Percentiles rank a stretch among this genome's conserved stretches.
These are phyloP conservation scores for Fusarium sp. DNA, from an alignment of 2,329 filamentous ascomycete genomes.

Conservation along the genomic window DNA sequence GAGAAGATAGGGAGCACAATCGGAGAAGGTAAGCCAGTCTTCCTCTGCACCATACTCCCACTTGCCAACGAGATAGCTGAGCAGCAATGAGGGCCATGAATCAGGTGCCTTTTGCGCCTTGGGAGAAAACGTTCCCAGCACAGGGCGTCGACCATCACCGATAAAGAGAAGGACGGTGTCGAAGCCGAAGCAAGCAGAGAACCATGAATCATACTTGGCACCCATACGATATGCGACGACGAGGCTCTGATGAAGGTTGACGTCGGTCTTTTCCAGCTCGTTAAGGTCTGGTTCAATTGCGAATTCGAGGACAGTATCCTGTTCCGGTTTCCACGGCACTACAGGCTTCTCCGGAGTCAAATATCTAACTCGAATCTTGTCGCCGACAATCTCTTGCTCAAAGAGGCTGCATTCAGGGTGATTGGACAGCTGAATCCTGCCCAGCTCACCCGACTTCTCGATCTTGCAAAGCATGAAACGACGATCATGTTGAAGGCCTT, in stretches of 20 bases:
- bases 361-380: slow-evolving; percentile 56
- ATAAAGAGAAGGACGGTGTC: slow-evolving; percentile 70
- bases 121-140: slow-evolving; percentile 66
- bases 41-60: slow-evolving; percentile 37
- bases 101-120: slow-evolving; percentile 41
- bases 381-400: slow-evolving; percentile 60
- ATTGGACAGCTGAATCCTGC: slow-evolving; percentile 67
- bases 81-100: slow-evolving; percentile 50
- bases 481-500: slow-evolving; percentile 72
- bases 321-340: slow-evolving; percentile 50
- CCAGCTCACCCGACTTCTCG: slow-evolving; percentile 51
- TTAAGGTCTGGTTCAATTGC: slow-evolving; percentile 63
- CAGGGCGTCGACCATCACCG: slow-evolving; percentile 65
- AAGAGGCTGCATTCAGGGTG: slow-evolving; percentile 72
- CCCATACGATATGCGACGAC: slow-evolving; percentile 72
- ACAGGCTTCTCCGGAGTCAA: slow-evolving; percentile 51
- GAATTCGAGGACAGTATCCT: slow-evolving; percentile 58
- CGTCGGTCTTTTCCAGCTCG: slow-evolving; percentile 56
- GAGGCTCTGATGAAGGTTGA: slow-evolving; percentile 68
- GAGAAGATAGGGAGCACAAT: slow-evolving; percentile 79
- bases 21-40: slow-evolving; percentile 73
- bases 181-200: slow-evolving; percentile 72
- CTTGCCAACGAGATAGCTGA: slow-evolving; percentile 45
- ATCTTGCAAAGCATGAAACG: slow-evolving; percentile 74
- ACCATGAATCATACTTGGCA: slow-evolving; percentile 68